A percentile compares a stretch with the other conserved stretches of the same genome.
Conservation (phyloP, 495 filamentous ascomycete genomes). For the Tuber umbilicatum region DNA sequence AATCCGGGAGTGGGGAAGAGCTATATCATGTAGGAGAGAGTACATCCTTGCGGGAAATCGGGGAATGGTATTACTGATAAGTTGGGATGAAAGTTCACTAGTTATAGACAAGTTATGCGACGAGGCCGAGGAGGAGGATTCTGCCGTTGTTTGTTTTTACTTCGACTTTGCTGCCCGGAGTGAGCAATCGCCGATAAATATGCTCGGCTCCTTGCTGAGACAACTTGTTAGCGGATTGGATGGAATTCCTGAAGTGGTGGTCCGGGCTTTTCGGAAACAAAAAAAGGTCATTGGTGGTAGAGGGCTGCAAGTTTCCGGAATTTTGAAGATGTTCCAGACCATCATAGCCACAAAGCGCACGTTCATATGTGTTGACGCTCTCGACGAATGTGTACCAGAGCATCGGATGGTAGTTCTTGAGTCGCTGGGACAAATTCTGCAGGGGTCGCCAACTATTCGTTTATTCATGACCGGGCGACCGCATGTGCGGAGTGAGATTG, state of each 20-base stretch:
- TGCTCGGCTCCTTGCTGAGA: background rate
- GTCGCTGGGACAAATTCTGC: background rate
- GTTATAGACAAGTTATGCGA: background rate
- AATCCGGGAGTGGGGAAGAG: background rate
- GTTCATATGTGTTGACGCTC: background rate
- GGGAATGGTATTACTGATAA: background rate
- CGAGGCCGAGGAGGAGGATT: background rate
- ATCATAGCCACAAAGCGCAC: background rate
- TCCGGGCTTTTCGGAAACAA: background rate
- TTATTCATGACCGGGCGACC: background rate
- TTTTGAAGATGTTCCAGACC: background rate
- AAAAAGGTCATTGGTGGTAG: background rate
- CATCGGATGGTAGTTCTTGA: background rate
- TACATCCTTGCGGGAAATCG: background rate
- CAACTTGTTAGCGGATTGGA: background rate
- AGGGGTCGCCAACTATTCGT: background rate
- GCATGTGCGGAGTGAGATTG: background rate
- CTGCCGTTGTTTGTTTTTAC: background rate
- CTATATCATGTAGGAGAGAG: background rate
- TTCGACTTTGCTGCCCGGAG: background rate
- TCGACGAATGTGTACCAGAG: background rate
- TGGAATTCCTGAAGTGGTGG: background rate
- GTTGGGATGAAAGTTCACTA: background rate
- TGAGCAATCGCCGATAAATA: background rate
- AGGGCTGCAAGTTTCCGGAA: background rate